A percentile compares a stretch with the other conserved stretches of the same genome.
These are phyloP conservation scores for Plasmodium knowlesi DNA, from an alignment of 169 alveolate genomes.

Conservation along the genomic window DNA sequence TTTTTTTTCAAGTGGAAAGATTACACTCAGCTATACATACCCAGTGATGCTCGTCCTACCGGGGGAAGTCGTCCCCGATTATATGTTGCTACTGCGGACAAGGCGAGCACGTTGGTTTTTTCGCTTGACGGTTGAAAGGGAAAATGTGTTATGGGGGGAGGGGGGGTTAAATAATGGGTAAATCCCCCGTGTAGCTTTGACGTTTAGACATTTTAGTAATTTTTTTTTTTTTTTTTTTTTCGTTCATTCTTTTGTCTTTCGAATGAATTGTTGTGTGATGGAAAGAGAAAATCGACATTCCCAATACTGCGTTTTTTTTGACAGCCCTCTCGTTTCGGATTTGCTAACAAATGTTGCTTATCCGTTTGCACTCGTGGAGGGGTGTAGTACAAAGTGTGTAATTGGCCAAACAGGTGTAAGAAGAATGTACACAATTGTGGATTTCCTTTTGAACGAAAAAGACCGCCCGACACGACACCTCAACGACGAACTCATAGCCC, in stretches of 20 bases:
- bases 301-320: neutral
- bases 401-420: neutral
- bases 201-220: neutral
- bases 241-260: neutral
- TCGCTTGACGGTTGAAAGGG: neutral
- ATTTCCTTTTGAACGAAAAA: neutral
- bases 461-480: neutral
- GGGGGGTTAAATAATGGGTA: neutral
- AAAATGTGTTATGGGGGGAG: neutral
- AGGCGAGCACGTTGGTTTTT: neutral
- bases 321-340: neutral
- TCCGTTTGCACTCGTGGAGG: neutral
- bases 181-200: neutral
- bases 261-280: neutral
- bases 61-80: neutral
- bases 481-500: neutral
- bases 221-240: too few relatives aligned
- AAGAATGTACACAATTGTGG: neutral
- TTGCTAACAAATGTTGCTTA: neutral
- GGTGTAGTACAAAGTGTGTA: neutral
- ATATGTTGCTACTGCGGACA: neutral
- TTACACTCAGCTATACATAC: neutral
- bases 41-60: neutral
- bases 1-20: neutral
- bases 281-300: neutral